A percentile compares a stretch with the other conserved stretches of the same genome.
Conservation (phyloP, 1,284 basidiomycete species). For the Sporisorium reilianum region DNA sequence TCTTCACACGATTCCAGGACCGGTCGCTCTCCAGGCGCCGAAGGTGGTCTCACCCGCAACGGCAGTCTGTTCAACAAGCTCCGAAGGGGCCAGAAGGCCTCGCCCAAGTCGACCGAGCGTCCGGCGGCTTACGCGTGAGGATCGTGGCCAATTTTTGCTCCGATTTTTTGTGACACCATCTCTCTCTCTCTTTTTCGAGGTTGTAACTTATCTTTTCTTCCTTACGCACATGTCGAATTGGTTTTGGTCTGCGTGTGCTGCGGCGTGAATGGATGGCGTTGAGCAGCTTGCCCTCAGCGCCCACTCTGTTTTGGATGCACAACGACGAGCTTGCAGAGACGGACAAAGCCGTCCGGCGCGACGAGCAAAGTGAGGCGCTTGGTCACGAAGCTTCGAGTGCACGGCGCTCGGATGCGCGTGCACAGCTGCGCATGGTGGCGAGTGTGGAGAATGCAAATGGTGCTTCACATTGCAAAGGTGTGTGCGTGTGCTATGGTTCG, state of each 20-base stretch:
- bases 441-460: no score
- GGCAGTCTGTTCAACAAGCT: conserved; percentile 49
- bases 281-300: no score
- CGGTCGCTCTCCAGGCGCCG: conserved; percentile 20
- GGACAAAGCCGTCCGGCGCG: no score
- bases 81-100: conserved; percentile 30
- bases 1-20: conserved; percentile 19
- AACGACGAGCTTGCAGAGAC: no score
- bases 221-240: neutral
- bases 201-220: neutral
- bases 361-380: no score
- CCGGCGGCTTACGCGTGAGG: conserved; percentile 35
- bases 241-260: no score
- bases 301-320: no score
- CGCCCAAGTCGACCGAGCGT: conserved; percentile 37
- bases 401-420: no score
- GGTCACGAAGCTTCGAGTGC: no score
- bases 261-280: no score
- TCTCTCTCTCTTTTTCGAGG: neutral
- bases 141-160: neutral
- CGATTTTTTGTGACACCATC: neutral
- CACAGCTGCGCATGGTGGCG: no score
- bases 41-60: conserved; percentile 31
- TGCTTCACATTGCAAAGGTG: no score
- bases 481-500: neutral